Evolutionary conservation across 78 protist species (phyloP), one percentile per base, ranked within the genome.

Genomic region (Dictyostelium intermedium): DNA sequence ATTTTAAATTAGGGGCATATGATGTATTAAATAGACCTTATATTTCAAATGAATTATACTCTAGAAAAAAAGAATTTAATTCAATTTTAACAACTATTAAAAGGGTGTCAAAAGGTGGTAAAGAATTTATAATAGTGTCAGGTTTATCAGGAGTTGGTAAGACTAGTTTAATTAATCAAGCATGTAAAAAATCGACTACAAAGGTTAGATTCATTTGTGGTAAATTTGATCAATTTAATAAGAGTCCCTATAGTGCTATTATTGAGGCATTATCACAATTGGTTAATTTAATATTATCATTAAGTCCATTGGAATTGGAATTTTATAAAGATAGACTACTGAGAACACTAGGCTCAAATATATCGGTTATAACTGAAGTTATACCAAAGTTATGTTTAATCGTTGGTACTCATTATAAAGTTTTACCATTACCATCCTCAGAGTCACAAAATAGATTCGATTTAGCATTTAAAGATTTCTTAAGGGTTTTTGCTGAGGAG

Each of bases 121-220:
- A 91, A 34, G 92, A 80, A 30, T 82, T 91, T 10, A 78, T 82
- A 16, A 60, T 91, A 8, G 95, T 91, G 1, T 83, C 91, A 32
- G 95, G 95, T 32, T 87, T 91, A 16, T 83, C 91, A 32, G 95
- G 95, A 11, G 89, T 91, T 41, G 95, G 95, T 63, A 91, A 91
- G 25, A 91, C 95, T 9, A 70, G 84, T 13, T 66, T 91, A 34
- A 83, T 91, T 41, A 83, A 91, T 41, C 39, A 70, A 35, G 76
- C 84, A 5, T 73, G 84, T 25, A 91, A 83, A 34, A 83, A 83
- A 35, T 32, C 86, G 34, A 80, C 60, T 5, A 25, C 61, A 10
- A 87, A 87, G 18, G 50, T 83, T 4, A 41, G 91, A 61, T 91
- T 91, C 35, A 76, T 91, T 5, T 18, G 60, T 47, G 95, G 95